Conservation (phyloP, 176 grass and related monocot species). For the Aegilops sharonensis region DNA sequence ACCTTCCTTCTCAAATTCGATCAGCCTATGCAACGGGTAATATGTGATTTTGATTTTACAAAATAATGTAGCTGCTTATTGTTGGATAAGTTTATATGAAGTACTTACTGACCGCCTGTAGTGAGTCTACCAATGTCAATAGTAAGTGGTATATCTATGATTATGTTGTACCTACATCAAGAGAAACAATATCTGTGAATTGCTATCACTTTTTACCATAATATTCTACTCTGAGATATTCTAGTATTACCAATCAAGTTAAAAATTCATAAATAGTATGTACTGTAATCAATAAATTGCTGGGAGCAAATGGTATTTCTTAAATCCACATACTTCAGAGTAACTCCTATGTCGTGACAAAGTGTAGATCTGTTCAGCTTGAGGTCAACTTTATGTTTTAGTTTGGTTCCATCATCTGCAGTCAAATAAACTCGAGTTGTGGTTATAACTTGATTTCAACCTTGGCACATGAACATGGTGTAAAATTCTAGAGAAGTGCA, state of each 20-base stretch:
- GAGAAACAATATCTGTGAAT: background rate
- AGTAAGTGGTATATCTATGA: constrained; percentile 53
- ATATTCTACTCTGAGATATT: background rate
- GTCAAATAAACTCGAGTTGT: background rate
- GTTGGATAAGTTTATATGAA: background rate
- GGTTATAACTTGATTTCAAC: background rate
- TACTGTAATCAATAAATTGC: background rate
- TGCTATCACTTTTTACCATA: background rate
- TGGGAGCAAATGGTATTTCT: background rate
- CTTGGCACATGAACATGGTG: background rate
- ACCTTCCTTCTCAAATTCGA: constrained; percentile 53
- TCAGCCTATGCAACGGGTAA: constrained; percentile 29
- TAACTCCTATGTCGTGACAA: constrained; percentile 69
- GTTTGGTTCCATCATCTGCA: constrained; percentile 49
- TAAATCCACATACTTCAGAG: constrained; percentile 24
- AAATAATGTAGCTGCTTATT: background rate
- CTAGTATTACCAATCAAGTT: background rate
- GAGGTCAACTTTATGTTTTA: constrained; percentile 52
- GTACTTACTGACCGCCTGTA: constrained; percentile 48
- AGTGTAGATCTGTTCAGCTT: constrained; percentile 45
- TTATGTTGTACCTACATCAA: constrained; percentile 54
- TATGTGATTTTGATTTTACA: background rate
- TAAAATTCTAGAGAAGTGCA: background rate
- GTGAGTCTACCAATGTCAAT: constrained; percentile 42
- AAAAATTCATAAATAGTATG: background rate